These are phyloP conservation scores for Neltuma alba DNA, from an alignment of 306 rosid species.

Conservation along the genomic window DNA sequence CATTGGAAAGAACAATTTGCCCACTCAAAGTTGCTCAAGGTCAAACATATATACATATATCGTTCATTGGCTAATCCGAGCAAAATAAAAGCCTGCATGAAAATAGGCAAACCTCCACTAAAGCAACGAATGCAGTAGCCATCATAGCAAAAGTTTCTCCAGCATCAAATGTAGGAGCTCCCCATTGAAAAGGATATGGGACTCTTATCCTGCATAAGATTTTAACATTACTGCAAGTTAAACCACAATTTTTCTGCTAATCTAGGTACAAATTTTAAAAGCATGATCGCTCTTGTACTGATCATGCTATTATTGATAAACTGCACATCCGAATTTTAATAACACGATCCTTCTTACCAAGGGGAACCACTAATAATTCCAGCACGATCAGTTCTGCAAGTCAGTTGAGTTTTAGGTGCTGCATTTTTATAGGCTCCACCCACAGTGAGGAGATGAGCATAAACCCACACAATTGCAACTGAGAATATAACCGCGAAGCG, in stretches of 20 bases:
- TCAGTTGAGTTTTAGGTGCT: conserved; percentile 55
- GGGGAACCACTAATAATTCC: conserved; percentile 84
- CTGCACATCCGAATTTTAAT: neutral
- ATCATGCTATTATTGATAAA: neutral
- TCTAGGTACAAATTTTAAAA: conserved; percentile 11
- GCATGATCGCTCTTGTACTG: neutral
- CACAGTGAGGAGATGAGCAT: conserved; percentile 84
- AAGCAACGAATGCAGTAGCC: conserved; percentile 91
- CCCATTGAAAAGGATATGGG: conserved; percentile 99
- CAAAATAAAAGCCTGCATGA: neutral
- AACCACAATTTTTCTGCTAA: neutral
- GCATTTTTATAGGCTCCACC: conserved; percentile 86
- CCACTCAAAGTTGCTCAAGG: neutral
- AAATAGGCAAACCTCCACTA: conserved; percentile 72
- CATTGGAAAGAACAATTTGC: neutral
- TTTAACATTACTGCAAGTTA: conserved; percentile 4
- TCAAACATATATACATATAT: neutral
- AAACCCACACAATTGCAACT: conserved; percentile 79
- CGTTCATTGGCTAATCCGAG: neutral
- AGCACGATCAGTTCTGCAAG: conserved; percentile 93
- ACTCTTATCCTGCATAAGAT: conserved; percentile 72
- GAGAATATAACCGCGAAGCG: conserved; percentile 92
- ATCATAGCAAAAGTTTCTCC: conserved; percentile 99
- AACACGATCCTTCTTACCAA: conserved; percentile 56
- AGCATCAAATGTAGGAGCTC: conserved; percentile 95